These are phyloP conservation scores for Beauveria caledonica DNA, from an alignment of 2,329 filamentous ascomycete species.

Conservation along the genomic window DNA sequence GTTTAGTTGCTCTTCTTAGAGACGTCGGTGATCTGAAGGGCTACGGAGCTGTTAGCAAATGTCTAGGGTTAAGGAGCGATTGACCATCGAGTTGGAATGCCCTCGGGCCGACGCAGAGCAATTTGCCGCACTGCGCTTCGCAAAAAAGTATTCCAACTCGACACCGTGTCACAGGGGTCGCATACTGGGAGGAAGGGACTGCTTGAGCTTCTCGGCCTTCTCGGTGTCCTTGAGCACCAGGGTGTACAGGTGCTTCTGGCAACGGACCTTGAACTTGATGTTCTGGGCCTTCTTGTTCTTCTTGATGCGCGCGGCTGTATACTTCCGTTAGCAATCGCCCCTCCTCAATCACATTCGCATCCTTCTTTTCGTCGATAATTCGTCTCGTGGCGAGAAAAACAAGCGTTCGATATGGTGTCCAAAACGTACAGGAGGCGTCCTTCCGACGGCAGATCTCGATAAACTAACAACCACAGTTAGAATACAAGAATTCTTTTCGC, in stretches of 20 bases:
- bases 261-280: constrained; percentile 99
- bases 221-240: constrained; percentile 96
- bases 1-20: constrained; percentile 42
- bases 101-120: not conserved
- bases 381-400: not conserved
- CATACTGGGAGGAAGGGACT: constrained; percentile 95
- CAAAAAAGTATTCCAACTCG: not conserved
- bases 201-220: constrained; percentile 99
- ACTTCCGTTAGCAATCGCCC: constrained; percentile 3
- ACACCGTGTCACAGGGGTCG: constrained; percentile 16
- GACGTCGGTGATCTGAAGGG: constrained; percentile 45
- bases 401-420: not conserved
- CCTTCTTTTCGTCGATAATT: not conserved
- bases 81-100: not conserved
- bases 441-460: constrained; percentile 99
- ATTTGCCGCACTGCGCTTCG: not conserved
- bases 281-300: constrained; percentile 83
- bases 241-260: constrained; percentile 93
- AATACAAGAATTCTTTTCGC: not conserved
- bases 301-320: constrained; percentile 81
- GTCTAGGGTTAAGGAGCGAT: not conserved
- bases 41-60: constrained; percentile 23
- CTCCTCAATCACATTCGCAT: not conserved
- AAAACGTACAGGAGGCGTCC: constrained; percentile 92
- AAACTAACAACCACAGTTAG: constrained; percentile 55